These are phyloP conservation scores for Stachybotrys echinatus DNA, from an alignment of 2,329 filamentous ascomycete genomes.

Conservation along the genomic window DNA sequence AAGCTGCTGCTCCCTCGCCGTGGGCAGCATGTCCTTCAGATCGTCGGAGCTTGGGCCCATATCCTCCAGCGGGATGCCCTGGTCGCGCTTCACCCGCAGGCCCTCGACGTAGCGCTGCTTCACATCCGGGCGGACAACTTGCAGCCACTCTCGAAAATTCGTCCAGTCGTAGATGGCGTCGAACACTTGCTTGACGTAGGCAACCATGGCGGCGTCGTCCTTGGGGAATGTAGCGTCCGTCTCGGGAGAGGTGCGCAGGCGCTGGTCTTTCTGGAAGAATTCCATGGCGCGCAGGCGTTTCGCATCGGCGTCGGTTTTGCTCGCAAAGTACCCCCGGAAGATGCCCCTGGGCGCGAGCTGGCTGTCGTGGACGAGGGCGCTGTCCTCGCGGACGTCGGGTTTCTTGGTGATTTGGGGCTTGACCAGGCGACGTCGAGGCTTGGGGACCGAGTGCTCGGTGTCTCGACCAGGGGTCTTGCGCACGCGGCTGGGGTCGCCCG, in stretches of 20 bases:
- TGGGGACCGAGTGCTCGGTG: background rate
- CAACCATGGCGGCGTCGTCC: constrained; percentile 4
- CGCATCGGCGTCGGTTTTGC: constrained; percentile 2
- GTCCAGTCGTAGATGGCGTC: constrained; percentile 18
- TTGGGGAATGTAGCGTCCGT: constrained; percentile 10
- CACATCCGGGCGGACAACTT: constrained; percentile 6
- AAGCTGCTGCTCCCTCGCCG: constrained; percentile 11
- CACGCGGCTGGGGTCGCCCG: too few species aligned
- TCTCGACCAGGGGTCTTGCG: background rate
- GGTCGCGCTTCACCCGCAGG: background rate
- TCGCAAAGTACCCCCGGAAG: constrained; percentile 6
- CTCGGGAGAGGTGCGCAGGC: constrained; percentile 9
- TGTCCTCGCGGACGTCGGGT: background rate
- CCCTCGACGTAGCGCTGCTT: background rate
- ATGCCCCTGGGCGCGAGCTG: constrained; percentile 3
- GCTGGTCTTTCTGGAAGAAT: constrained; percentile 10
- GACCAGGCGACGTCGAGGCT: background rate
- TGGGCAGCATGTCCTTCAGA: constrained; percentile 6
- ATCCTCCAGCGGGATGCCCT: background rate
- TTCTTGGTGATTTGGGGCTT: background rate
- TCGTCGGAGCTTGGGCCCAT: constrained; percentile 8
- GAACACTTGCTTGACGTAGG: constrained; percentile 11
- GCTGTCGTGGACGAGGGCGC: constrained; percentile 5
- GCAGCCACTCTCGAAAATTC: constrained; percentile 15
- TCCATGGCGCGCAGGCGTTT: constrained; percentile 4